Conservation (phyloP, 768 basidiomycete species). For the Kwoniella europaea region DNA sequence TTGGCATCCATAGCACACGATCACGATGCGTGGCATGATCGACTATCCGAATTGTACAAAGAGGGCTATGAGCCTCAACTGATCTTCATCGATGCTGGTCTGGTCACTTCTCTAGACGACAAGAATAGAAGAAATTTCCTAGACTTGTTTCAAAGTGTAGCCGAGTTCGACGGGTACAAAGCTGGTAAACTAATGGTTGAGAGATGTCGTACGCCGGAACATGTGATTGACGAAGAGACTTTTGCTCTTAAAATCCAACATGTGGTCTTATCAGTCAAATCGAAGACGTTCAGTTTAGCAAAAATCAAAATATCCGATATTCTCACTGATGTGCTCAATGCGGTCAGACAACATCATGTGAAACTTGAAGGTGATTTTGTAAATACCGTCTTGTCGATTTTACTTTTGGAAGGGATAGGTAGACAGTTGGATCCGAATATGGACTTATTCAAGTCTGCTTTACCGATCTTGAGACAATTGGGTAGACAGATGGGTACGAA, state of each 20-base stretch:
- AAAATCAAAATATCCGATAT: slow-evolving; percentile 95
- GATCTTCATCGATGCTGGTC: slow-evolving; percentile 93
- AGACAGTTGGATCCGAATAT: slow-evolving; percentile 86
- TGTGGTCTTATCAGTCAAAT: slow-evolving; percentile 87
- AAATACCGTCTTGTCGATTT: slow-evolving; percentile 93
- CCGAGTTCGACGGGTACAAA: slow-evolving; percentile 95
- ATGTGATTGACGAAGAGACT: slow-evolving; percentile 87
- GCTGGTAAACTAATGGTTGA: slow-evolving; percentile 95
- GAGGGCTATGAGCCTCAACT: slow-evolving; percentile 90
- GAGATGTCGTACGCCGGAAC: slow-evolving; percentile 86
- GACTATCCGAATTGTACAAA: slow-evolving; percentile 67
- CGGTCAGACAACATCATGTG: slow-evolving; percentile 89
- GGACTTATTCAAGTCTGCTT: slow-evolving; percentile 92
- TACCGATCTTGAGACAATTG: slow-evolving; percentile 89
- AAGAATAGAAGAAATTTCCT: slow-evolving; percentile 90
- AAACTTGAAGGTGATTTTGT: slow-evolving; percentile 99
- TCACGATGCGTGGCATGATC: slow-evolving; percentile 68
- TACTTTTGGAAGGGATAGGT: slow-evolving; percentile 94
- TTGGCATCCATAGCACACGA: slow-evolving; percentile 68
- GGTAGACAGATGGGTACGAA: slow-evolving; percentile 87
- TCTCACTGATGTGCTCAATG: slow-evolving; percentile 81
- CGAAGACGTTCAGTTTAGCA: slow-evolving; percentile 96
- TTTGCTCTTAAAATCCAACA: slow-evolving; percentile 99
- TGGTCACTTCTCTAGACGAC: slow-evolving; percentile 83
- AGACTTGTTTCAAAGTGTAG: slow-evolving; percentile 93